phyloP scores from a whole-genome alignment of 176 grass and related monocot genomes.

The Zea luxurians region DNA sequence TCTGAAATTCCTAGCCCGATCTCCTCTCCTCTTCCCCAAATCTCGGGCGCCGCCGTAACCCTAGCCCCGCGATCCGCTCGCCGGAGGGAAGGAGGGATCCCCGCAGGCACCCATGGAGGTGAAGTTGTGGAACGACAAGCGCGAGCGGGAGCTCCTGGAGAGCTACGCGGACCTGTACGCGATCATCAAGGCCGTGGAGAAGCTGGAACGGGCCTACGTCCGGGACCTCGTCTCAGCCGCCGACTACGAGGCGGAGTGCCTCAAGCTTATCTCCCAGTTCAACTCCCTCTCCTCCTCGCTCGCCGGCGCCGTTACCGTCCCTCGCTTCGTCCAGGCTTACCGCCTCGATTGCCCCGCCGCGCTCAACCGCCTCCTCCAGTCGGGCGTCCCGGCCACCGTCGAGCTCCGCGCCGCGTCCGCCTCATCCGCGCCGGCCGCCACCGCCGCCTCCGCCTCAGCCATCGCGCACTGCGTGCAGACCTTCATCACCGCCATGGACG shows the following conservation, averaged over 20 bases:
- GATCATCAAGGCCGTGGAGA: conserved; percentile 92
- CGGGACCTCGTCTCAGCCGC: conserved; percentile 85
- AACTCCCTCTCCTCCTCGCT: conserved; percentile 85
- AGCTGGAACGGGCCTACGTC: conserved; percentile 96
- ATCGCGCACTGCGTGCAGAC: conserved; percentile 93
- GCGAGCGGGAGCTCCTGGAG: conserved; percentile 86
- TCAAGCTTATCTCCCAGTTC: conserved; percentile 95
- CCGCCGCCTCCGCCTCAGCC: conserved; percentile 51
- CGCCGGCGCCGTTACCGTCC: conserved; percentile 67
- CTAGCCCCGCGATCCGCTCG: conserved; percentile 38
- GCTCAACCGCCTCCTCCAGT: conserved; percentile 81
- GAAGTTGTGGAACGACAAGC: conserved; percentile 93
- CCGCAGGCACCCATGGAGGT: conserved; percentile 58
- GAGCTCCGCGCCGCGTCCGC: conserved; percentile 75
- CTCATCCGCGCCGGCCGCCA: conserved; percentile 34
- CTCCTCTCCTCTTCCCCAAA: not conserved
- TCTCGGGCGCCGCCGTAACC: conserved; percentile 40
- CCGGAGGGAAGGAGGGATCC: not conserved
- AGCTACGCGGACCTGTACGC: conserved; percentile 91
- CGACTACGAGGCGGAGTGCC: conserved; percentile 94
- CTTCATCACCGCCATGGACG: conserved; percentile 97
- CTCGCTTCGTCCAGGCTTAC: conserved; percentile 78
- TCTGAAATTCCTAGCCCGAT: conserved; percentile 3
- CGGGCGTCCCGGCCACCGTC: conserved; percentile 89
- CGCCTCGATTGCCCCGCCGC: conserved; percentile 87